These are phyloP conservation scores for Trypanosoma mega DNA, from an alignment of 208 protist species.

Conservation along the genomic window DNA sequence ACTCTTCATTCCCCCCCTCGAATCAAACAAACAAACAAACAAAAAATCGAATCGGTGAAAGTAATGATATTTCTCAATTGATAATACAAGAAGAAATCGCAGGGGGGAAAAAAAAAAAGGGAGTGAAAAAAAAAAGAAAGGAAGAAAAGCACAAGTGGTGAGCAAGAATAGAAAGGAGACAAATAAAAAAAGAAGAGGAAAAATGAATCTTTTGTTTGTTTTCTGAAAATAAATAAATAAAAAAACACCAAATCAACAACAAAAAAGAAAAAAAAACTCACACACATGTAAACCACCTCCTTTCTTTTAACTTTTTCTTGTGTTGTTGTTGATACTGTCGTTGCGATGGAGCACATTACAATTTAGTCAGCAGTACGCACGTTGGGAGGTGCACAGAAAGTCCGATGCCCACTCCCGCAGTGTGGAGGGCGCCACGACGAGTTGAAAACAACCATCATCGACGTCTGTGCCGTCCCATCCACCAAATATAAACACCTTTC, in stretches of 20 bases:
- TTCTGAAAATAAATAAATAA: too few species aligned
- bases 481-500: conserved; percentile 20
- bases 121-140: conserved; percentile 11
- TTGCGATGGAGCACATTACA: too few species aligned
- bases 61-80: background rate
- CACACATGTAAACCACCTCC: conserved; percentile 3
- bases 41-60: background rate
- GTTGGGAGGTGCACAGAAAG: background rate
- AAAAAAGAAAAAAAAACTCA: conserved; percentile 17
- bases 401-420: conserved; percentile 2
- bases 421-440: background rate
- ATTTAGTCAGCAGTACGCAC: background rate
- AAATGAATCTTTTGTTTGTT: too few species aligned
- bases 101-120: conserved; percentile 25
- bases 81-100: background rate
- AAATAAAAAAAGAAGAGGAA: conserved; percentile 1
- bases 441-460: conserved; percentile 10
- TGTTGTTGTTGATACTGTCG: too few species aligned
- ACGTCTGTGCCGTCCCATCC: conserved; percentile 16
- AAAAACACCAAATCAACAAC: too few species aligned
- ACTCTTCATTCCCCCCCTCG: too few species aligned
- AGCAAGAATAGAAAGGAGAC: background rate
- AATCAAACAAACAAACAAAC: too few species aligned
- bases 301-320: conserved; percentile 15
- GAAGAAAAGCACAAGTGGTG: background rate